phyloP scores from a whole-genome alignment of 306 rosid genomes.

The Cucumis hystrix region DNA sequence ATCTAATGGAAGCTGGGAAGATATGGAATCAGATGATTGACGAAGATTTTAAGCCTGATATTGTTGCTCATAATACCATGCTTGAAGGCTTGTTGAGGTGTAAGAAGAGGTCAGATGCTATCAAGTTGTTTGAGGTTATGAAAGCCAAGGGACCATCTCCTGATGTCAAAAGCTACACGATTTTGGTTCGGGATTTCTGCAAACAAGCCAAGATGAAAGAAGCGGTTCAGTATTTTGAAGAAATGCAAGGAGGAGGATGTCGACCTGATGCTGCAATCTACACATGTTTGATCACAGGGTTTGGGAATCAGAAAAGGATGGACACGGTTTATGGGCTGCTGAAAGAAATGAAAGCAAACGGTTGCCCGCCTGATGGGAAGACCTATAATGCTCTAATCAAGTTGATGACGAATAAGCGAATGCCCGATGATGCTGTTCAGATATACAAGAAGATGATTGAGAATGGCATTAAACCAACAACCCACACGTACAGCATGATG shows the following conservation, averaged over 20 bases:
- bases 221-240: slow-evolving; percentile 44
- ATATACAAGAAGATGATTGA: slow-evolving; percentile 69
- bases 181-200: slow-evolving; percentile 57
- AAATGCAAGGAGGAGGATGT: slow-evolving; percentile 48
- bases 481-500: slow-evolving; percentile 82
- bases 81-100: slow-evolving; percentile 61
- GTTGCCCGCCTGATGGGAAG: slow-evolving; percentile 56
- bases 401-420: slow-evolving; percentile 54
- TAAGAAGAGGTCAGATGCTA: slow-evolving; percentile 65
- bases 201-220: slow-evolving; percentile 57
- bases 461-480: slow-evolving; percentile 44
- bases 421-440: slow-evolving; percentile 63
- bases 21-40: slow-evolving; percentile 93
- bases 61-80: slow-evolving; percentile 71
- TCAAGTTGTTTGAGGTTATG: slow-evolving; percentile 83
- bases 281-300: slow-evolving; percentile 70
- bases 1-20: slow-evolving; percentile 78
- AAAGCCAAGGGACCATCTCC: slow-evolving; percentile 73
- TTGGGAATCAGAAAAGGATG: slow-evolving; percentile 77
- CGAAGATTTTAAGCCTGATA: slow-evolving; percentile 60
- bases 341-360: slow-evolving; percentile 51
- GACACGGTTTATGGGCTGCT: slow-evolving; percentile 39
- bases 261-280: slow-evolving; percentile 53
- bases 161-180: slow-evolving; percentile 48
- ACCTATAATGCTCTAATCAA: slow-evolving; percentile 72